Evolutionary conservation across 768 basidiomycete genomes (phyloP), one percentile per base, ranked within the genome.

Genomic region (Termitomyces sp.): DNA sequence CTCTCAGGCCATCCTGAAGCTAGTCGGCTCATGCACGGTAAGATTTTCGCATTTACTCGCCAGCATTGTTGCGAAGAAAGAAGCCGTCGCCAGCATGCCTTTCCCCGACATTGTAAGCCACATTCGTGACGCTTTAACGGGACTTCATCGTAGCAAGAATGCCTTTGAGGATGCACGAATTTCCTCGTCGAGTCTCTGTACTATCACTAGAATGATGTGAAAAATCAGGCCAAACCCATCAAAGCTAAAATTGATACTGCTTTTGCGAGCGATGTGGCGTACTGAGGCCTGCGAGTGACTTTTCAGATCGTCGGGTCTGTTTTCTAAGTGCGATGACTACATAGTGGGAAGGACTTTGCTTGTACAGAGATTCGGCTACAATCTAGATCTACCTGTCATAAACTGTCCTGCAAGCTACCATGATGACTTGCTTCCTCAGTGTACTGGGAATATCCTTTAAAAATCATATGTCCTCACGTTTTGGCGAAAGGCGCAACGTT

Each of bases 51-150:
- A 61, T 33, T 55, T 67, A 5, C 64, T 70, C 38, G 57, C 30
- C 0, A 55, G 38, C 38, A 56, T 72, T 49, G 62, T 69, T 26
- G 54, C 54, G 9, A 72, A 73, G 62, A 70, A 69, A 48, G 18
- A 66, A 3, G 59, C 63, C 5, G 65, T 73, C 53, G 45, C 58
- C 30, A 63, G 54, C 10, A 58, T 70, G 18, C 63, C 64, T 1
- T 28, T 70, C 24, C 57, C 54, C 20, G 58, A 45, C 16, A 44
- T 60, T 47, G 6, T 20, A 14, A 22, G 6, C 33, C 5, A 60
- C 9, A 52, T 64, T 33, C 51, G 26, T 24, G 8, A n/a, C 22
- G 57, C 47, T 10, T 18, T 60, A 18, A 35, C 4, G 45, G 4
- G 24, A 6, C 52, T 64, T 18, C 43, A 33, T 35, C 43, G 18